Conservation (phyloP, 1,284 basidiomycete species). For the Cryptococcus sp. region DNA sequence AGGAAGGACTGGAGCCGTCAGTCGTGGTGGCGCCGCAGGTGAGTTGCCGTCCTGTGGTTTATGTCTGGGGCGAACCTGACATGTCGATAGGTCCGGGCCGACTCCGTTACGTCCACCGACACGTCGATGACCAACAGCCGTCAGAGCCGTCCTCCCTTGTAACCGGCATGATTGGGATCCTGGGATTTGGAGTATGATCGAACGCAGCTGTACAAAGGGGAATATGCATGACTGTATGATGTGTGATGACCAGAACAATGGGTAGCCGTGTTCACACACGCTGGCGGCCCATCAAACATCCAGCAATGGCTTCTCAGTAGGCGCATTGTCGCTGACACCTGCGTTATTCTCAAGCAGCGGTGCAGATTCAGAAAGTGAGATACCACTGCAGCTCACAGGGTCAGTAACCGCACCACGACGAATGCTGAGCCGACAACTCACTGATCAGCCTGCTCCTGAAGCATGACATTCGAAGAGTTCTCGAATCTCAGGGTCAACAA, state of each 20-base stretch:
- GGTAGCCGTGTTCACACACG: not conserved
- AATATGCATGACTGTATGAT: not conserved
- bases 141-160: constrained; percentile 11
- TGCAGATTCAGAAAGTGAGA: no score
- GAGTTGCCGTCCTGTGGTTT: not conserved
- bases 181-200: not conserved
- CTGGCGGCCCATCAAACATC: not conserved
- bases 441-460: not conserved
- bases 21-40: constrained; percentile 22
- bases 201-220: not conserved
- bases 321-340: not conserved
- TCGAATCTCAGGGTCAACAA: constrained; percentile 7
- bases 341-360: not conserved
- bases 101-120: constrained; percentile 37
- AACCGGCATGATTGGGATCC: not conserved
- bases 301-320: not conserved
- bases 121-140: constrained; percentile 26
- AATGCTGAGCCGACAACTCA: not conserved
- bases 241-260: not conserved
- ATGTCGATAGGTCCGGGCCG: constrained; percentile 16
- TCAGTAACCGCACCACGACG: not conserved
- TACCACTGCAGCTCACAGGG: no score
- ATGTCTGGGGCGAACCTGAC: not conserved
- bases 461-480: constrained; percentile 1
- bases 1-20: constrained; percentile 53